These are phyloP conservation scores for Selenicereus undatus DNA, from an alignment of 148 eudicot genomes.

Conservation along the genomic window DNA sequence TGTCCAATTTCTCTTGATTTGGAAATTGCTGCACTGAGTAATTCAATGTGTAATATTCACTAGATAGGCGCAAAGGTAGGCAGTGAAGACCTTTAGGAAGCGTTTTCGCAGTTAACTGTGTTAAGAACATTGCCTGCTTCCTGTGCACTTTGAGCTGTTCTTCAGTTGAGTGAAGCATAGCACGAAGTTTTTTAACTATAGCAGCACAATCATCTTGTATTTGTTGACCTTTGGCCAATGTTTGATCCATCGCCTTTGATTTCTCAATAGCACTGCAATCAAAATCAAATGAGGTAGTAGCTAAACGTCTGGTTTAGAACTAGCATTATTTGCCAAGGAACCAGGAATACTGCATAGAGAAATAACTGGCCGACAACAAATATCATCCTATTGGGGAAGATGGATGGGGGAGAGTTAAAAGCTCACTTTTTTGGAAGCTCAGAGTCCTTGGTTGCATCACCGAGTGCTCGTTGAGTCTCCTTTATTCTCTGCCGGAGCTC, in stretches of 20 bases:
- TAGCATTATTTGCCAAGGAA: not conserved
- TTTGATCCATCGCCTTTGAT: slow-evolving; percentile 80
- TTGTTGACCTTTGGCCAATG: slow-evolving; percentile 75
- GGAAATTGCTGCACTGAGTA: slow-evolving; percentile 58
- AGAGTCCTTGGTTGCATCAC: slow-evolving; percentile 77
- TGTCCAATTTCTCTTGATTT: slow-evolving; percentile 61
- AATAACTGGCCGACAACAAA: not conserved
- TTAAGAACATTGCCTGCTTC: slow-evolving; percentile 83
- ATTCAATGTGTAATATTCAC: slow-evolving; percentile 70
- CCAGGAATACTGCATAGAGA: not conserved
- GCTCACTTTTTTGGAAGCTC: slow-evolving; percentile 74
- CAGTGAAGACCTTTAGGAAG: slow-evolving; percentile 97
- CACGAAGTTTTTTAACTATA: slow-evolving; percentile 91
- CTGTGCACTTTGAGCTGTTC: slow-evolving; percentile 89
- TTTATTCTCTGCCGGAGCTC: slow-evolving; percentile 79
- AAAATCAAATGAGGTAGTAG: slow-evolving; percentile 10
- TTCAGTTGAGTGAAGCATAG: slow-evolving; percentile 92
- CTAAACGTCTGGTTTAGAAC: not conserved
- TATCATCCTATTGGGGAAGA: not conserved
- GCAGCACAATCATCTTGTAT: slow-evolving; percentile 93
- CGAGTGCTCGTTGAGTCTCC: slow-evolving; percentile 77
- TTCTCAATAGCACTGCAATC: slow-evolving; percentile 63
- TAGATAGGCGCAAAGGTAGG: slow-evolving; percentile 86
- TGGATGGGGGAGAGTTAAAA: not conserved
- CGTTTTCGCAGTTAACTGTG: slow-evolving; percentile 91